Evolutionary conservation across 2,329 filamentous ascomycete species (phyloP), one percentile per base, ranked within the genome.

Genomic region (Cordyceps militaris): DNA sequence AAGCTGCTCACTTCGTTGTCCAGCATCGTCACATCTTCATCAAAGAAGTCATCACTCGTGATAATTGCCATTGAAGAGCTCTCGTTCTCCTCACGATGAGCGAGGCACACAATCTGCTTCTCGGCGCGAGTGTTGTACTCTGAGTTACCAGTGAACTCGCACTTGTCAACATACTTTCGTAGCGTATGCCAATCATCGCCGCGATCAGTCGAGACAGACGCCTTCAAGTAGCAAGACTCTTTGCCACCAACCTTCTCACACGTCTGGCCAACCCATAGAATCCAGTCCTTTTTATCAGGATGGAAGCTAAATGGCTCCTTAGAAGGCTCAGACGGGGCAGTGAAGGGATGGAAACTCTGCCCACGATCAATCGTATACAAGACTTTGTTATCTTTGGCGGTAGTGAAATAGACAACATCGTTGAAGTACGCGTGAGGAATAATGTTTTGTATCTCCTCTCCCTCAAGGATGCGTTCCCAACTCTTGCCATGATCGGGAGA

Each of bases 331-430:
- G 82, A 77, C 1, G 87, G 88, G 3, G 87, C 84, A 59, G 89
- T 73, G 71, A 97, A 96, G 50, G 76, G 79, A 68, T 89, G 82
- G 64, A 94, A 88, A 62, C 77, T 85, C 42, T 84, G 76, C 19
- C 89, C 92, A 55, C 89, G 85, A 67, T 97, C 86, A 38, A 87
- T 80, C 0, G 91, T 94, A 70, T 95, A 97, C 64, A 86, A 87
- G 1, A 94, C 85, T 60, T 70, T 73, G 57, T 85, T 82, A 11
- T 70, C 69, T 1, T 77, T 75, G 0, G 76, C 71, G 0, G 92
- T 96, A 28, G 96, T 78, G 73, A 99, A 91, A 71, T 89, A 99
- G 28, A 94, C 88, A 42, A 86, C 81, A 67, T 97, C 91, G 65
- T 89, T 91, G 71, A 90, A 87, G 72, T 91, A 88, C 49, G 79